Evolutionary conservation across 257 asterid genomes (phyloP), one percentile per base, ranked within the genome.

Genomic region (Ajuga chamaepitys): DNA sequence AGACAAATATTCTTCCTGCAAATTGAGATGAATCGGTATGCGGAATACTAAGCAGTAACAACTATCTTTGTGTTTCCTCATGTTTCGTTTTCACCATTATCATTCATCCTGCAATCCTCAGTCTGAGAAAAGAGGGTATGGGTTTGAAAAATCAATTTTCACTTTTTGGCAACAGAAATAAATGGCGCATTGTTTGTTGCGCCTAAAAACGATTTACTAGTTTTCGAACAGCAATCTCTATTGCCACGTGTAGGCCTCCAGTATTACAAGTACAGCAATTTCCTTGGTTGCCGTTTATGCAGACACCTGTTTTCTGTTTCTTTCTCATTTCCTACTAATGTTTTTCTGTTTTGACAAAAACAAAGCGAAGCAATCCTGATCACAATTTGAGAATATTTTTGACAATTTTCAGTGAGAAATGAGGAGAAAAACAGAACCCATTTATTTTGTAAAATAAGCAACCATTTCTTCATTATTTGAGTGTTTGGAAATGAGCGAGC

Each of bases 401-500:
- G 60, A 60, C 55, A 57, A 38, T 41, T 71, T 55, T 50, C 38
- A 50, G 53, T 61, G 14, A 20, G 48, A 16, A 67, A 45, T 16
- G 46, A 22, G 61, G 46, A 17, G 25, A 11, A 18, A 60, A 38
- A 9, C 44, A 12, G 46, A 26, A 26, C 69, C 58, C 51, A 47
- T 46, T 34, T 26, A 24, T 68, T 24, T 57, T 34, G 58, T 59
- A 58, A 42, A 54, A 52, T 30, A 30, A 8, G 37, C 37, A 8
- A 42, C 71, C 38, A 72, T 62, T 68, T 70, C 18, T 60, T 53
- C 60, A 16, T 66, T 1, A 5, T 50, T 66, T n/a, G 25, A 21
- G 64, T 51, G 76, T 67, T 66, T 67, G 75, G 82, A 78, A 77
- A 89, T 91, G 98, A 78, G 77, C 59, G 87, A 53, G 75, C 35